Evolutionary conservation across 2,329 filamentous ascomycete species (phyloP).

Genomic region (Pseudogymnoascus sp.): DNA sequence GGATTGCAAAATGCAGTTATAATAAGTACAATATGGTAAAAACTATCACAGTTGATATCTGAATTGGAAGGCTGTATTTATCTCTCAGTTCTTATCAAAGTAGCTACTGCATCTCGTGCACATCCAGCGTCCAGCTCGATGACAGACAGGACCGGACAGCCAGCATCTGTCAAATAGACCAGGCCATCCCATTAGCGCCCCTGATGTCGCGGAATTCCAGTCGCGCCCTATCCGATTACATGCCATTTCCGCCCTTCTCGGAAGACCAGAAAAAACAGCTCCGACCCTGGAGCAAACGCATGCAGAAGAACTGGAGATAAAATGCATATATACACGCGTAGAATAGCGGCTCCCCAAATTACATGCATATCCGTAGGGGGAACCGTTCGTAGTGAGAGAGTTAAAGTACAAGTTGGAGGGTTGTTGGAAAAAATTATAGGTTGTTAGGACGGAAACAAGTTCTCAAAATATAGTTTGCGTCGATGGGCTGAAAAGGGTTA

Average conservation of each 20-base stretch:
- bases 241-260: not conserved
- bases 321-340: conserved; percentile 7
- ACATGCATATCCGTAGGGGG: conserved; percentile 7
- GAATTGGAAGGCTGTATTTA: conserved; percentile 6
- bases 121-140: conserved; percentile 4
- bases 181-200: not conserved
- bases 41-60: not conserved
- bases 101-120: not conserved
- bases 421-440: conserved; percentile 7
- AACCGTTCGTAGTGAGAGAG: conserved; percentile 5
- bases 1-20: not conserved
- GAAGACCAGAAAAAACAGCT: conserved; percentile 3
- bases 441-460: conserved; percentile 2
- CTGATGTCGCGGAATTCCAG: not conserved
- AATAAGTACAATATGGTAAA: not conserved
- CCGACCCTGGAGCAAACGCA: conserved; percentile 5
- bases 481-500: not conserved
- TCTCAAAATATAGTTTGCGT: conserved; percentile 8
- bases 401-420: conserved; percentile 6
- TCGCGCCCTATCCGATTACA: conserved; percentile 2
- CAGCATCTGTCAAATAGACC: not conserved
- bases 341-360: conserved; percentile 8
- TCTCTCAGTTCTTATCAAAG: conserved; percentile 8
- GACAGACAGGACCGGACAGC: not conserved
- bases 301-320: conserved; percentile 4